A percentile compares a stretch with the other conserved stretches of the same genome.
Conservation (phyloP, 2,329 filamentous ascomycete genomes). For the Salinomyces thailandicus region DNA sequence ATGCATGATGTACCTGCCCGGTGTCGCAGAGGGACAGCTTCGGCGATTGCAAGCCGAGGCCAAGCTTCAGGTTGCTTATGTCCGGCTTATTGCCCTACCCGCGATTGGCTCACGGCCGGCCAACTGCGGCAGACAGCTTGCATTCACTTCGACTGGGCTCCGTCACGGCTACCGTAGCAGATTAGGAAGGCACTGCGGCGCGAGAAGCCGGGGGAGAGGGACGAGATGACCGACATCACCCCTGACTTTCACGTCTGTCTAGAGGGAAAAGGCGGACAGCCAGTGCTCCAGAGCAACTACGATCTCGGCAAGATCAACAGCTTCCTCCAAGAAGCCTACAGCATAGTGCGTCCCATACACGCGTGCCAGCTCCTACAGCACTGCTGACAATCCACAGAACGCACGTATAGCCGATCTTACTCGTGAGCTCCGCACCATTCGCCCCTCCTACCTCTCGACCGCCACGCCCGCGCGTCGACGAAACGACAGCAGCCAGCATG, state of each 20-base stretch:
- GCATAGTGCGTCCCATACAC: no score
- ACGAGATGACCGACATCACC: slow-evolving; percentile 46
- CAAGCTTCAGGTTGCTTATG: background rate
- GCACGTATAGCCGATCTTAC: slow-evolving; percentile 73
- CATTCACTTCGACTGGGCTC: background rate
- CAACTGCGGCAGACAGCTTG: background rate
- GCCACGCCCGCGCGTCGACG: slow-evolving; percentile 45
- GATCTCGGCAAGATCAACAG: slow-evolving; percentile 52
- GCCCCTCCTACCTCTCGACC: slow-evolving; percentile 83
- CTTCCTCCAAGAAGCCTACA: slow-evolving; percentile 88
- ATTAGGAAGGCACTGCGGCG: background rate
- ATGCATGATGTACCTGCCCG: background rate
- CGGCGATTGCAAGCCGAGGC: no score
- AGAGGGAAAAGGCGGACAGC: slow-evolving; percentile 43
- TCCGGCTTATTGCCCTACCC: background rate
- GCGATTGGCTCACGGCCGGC: no score
- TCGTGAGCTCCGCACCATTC: slow-evolving; percentile 68
- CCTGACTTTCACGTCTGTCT: slow-evolving; percentile 59
- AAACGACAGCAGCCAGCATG: slow-evolving; percentile 24
- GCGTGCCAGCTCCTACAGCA: no score
- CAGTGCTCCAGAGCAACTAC: slow-evolving; percentile 36
- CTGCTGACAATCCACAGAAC: slow-evolving; percentile 48
- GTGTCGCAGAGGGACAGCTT: background rate
- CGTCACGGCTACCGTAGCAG: background rate
- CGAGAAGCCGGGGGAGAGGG: background rate